These are phyloP conservation scores for Apiospora malaysiana DNA, from an alignment of 2,329 filamentous ascomycete genomes.

Conservation along the genomic window DNA sequence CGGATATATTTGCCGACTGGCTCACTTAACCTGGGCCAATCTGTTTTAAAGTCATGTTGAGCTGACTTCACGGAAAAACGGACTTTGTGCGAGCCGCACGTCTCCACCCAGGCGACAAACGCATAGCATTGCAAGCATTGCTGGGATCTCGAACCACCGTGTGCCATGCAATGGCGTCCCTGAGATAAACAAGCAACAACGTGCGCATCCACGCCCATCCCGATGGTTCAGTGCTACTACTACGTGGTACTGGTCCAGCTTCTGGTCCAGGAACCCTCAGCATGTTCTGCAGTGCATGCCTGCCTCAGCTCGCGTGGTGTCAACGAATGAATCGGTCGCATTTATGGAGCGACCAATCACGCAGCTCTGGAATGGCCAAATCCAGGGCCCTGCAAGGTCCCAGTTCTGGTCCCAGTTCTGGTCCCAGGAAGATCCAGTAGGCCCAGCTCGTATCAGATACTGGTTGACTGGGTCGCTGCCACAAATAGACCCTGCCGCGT, in stretches of 20 bases:
- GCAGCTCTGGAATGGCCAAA: neutral
- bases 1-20: neutral
- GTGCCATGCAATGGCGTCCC: neutral
- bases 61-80: conserved; percentile 1
- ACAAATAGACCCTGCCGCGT: conserved; percentile 14
- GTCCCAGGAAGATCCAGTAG: neutral
- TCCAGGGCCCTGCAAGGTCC: neutral
- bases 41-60: neutral
- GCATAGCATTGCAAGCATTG: neutral
- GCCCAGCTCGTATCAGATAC: conserved; percentile 21
- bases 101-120: neutral
- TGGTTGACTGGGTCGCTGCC: neutral
- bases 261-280: neutral
- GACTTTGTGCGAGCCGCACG: neutral
- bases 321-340: neutral
- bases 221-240: neutral
- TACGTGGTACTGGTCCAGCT: too few species aligned
- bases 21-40: neutral
- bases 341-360: conserved; percentile 16
- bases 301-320: neutral
- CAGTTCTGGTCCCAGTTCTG: too few species aligned
- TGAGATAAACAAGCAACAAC: neutral
- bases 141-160: neutral
- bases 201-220: neutral
- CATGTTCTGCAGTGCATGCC: too few species aligned